Evolutionary conservation across 1,284 basidiomycete genomes (phyloP).

Genomic region (Papiliotrema terrestris): DNA sequence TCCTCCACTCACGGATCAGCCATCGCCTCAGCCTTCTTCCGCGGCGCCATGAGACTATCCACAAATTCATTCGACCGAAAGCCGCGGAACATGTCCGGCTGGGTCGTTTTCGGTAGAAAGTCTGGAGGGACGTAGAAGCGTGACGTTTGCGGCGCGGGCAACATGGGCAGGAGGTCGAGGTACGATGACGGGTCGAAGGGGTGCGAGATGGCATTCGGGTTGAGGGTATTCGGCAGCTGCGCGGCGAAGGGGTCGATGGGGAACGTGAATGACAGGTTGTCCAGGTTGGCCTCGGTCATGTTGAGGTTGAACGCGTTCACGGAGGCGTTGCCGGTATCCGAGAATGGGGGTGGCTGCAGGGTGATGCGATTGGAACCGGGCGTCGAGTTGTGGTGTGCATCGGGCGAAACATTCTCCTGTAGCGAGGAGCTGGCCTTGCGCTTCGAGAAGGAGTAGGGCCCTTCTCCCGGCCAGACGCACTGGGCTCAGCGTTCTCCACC

Average conservation of each 20-base stretch:
- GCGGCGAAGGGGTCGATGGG: background rate
- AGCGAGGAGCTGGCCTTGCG: background rate
- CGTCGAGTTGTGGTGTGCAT: background rate
- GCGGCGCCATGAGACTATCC: constrained; percentile 18
- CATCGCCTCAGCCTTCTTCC: constrained; percentile 32
- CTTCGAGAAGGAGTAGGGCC: background rate
- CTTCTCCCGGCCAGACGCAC: constrained; percentile 2
- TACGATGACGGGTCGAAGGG: background rate
- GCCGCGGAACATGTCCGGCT: background rate
- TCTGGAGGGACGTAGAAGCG: constrained; percentile 8
- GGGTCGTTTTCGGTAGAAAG: constrained; percentile 6
- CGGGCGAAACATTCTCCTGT: background rate
- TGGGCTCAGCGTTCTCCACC: background rate
- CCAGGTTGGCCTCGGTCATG: background rate
- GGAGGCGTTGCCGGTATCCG: background rate
- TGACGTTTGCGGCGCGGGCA: background rate
- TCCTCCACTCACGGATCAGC: constrained; percentile 38
- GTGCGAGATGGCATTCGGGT: background rate
- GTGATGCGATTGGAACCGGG: background rate
- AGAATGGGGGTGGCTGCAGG: background rate
- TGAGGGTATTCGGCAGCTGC: background rate
- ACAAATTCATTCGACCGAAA: constrained; percentile 21
- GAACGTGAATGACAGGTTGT: background rate
- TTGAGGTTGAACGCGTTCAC: background rate
- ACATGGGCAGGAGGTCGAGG: constrained; percentile 2